A percentile compares a stretch with the other conserved stretches of the same genome.
phyloP scores from a whole-genome alignment of 2,329 filamentous ascomycete species.

The Sporothrix sp. region DNA sequence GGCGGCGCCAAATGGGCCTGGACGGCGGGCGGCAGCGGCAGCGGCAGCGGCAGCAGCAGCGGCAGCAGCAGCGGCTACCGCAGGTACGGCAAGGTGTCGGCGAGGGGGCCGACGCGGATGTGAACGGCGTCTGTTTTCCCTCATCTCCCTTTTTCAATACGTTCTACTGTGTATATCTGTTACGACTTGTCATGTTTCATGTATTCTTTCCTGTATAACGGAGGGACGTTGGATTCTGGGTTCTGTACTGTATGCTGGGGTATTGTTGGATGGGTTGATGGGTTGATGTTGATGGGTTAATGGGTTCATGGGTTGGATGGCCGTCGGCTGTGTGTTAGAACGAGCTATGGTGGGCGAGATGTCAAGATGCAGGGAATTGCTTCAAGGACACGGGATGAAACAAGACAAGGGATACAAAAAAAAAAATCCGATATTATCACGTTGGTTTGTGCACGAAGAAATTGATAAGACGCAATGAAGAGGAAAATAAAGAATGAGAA shows the following conservation, averaged over 20 bases:
- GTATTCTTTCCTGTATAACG: not conserved
- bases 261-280: no score
- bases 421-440: no score
- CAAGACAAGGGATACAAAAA: no score
- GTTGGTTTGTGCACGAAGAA: no score
- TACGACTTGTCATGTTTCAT: no score
- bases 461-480: not conserved
- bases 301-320: not conserved
- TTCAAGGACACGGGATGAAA: no score
- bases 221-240: not conserved
- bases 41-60: constrained; percentile 1
- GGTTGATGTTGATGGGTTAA: no score
- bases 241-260: not conserved
- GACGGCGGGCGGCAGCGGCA: constrained; percentile 2
- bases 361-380: no score
- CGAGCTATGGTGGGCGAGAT: no score
- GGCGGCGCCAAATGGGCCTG: constrained; percentile 1
- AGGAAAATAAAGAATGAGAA: not conserved
- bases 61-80: not conserved
- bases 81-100: not conserved
- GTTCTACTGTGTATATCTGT: not conserved
- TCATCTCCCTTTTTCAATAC: not conserved
- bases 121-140: not conserved
- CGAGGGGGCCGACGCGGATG: not conserved
- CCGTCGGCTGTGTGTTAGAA: not conserved